Evolutionary conservation across 2,329 filamentous ascomycete genomes (phyloP).

Genomic region (Fusarium sororula): DNA sequence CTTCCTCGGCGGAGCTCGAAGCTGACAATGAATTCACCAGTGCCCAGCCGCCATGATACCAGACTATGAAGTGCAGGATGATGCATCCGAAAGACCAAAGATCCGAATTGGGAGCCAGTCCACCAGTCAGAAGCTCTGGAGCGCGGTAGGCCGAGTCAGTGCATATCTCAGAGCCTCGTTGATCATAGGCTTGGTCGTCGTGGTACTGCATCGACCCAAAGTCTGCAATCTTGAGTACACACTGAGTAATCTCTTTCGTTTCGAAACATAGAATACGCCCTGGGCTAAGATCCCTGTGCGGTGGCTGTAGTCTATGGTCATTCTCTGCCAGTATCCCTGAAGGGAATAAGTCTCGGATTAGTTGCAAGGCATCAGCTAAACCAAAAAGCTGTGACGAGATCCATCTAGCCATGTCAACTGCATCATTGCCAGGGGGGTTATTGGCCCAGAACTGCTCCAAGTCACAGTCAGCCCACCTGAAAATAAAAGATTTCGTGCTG

Average conservation of each 20-base stretch:
- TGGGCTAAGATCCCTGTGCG: background rate
- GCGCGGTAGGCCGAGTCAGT: background rate
- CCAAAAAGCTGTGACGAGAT: background rate
- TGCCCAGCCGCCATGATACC: background rate
- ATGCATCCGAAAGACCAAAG: background rate
- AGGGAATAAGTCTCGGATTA: background rate
- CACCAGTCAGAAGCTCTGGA: background rate
- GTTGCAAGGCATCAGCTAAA: background rate
- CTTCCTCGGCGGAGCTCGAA: background rate
- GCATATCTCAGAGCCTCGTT: background rate
- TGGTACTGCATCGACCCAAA: background rate
- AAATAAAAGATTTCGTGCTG: background rate
- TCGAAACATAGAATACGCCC: background rate
- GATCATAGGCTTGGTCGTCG: background rate
- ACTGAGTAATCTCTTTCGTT: background rate
- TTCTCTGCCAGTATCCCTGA: background rate
- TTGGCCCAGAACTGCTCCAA: background rate
- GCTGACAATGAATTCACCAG: background rate
- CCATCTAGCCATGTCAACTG: background rate
- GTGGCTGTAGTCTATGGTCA: background rate
- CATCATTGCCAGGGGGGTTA: background rate
- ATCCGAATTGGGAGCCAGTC: background rate
- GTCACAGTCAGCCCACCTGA: background rate
- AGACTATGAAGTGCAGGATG: background rate
- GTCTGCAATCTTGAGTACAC: background rate